A percentile compares a stretch with the other conserved stretches of the same genome.
Conservation (phyloP, 257 asterid species). For the Osmanthus fragrans region DNA sequence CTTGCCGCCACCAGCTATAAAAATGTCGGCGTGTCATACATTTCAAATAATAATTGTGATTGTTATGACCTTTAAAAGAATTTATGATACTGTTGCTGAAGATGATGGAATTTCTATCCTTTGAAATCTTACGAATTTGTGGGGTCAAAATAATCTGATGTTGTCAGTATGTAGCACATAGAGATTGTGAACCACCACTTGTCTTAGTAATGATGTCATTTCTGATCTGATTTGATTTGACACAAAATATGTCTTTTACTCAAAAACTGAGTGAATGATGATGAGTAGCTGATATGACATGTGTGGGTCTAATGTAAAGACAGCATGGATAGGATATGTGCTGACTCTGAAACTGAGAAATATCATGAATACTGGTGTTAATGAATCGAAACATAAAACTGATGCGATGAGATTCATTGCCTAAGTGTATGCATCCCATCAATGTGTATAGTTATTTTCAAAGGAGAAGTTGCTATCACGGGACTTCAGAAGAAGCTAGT, state of each 20-base stretch:
- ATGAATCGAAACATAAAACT: no score
- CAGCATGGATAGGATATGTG: constrained; percentile 28
- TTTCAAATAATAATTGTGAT: constrained; percentile 11
- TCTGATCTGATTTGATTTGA: constrained; percentile 52
- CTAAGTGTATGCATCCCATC: background rate
- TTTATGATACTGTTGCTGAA: constrained; percentile 8
- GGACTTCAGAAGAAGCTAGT: background rate
- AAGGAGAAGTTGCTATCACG: constrained; percentile 4
- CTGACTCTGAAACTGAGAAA: constrained; percentile 8
- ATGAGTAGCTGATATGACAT: constrained; percentile 52
- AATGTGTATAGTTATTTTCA: constrained; percentile 6
- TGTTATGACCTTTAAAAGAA: constrained; percentile 18
- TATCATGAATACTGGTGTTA: background rate
- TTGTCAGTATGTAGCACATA: constrained; percentile 16
- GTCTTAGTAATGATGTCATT: constrained; percentile 32
- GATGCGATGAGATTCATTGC: background rate
- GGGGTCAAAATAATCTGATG: constrained; percentile 22
- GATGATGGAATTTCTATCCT: constrained; percentile 4
- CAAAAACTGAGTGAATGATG: constrained; percentile 41
- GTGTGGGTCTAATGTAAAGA: constrained; percentile 44
- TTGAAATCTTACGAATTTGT: no score
- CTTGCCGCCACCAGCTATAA: background rate
- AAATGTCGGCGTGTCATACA: background rate
- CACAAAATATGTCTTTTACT: constrained; percentile 50
- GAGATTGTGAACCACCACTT: constrained; percentile 29